Percentiles rank a stretch among this genome's conserved stretches.
These are phyloP conservation scores for Sechiopsis laciniata DNA, from an alignment of 306 rosid species.

Conservation along the genomic window DNA sequence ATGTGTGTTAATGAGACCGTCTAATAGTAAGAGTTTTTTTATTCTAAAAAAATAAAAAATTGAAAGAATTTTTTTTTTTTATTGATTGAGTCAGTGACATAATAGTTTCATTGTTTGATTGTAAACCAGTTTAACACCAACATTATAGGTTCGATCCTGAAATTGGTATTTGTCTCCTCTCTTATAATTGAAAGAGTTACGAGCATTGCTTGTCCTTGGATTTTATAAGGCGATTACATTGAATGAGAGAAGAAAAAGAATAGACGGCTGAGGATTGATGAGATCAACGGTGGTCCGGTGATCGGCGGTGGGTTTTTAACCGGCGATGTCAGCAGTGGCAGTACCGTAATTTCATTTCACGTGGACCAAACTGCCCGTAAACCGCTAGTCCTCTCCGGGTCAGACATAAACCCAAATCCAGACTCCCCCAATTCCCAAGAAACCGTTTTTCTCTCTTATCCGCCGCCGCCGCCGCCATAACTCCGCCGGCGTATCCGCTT, in stretches of 20 bases:
- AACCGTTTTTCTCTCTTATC: constrained; percentile 11
- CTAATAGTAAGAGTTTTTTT: too few relatives aligned
- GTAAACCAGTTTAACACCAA: too few relatives aligned
- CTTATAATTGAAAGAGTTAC: too few relatives aligned
- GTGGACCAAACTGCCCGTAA: constrained; percentile 16
- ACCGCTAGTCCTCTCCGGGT: constrained; percentile 18
- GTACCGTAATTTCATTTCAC: constrained; percentile 5
- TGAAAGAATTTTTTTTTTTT: too few relatives aligned
- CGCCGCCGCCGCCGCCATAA: constrained; percentile 14
- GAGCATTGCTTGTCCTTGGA: too few relatives aligned
- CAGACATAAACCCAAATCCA: constrained; percentile 17
- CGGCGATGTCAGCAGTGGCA: constrained; percentile 17
- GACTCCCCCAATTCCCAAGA: constrained; percentile 13
- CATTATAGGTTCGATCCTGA: too few relatives aligned
- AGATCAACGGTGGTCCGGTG: constrained; percentile 3
- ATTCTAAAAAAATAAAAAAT: too few relatives aligned
- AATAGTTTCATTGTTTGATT: too few relatives aligned
- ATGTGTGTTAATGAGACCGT: too few relatives aligned
- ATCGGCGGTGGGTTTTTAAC: not conserved
- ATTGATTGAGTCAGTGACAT: too few relatives aligned
- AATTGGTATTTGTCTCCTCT: too few relatives aligned
- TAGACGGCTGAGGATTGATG: constrained; percentile 9
- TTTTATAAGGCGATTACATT: not conserved
- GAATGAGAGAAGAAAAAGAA: not conserved
- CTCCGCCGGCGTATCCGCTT: not conserved